Percentiles rank a stretch among this genome's conserved stretches.
Evolutionary conservation across 2,329 filamentous ascomycete species (phyloP).

Genomic region (Aspergillaceae sp.): DNA sequence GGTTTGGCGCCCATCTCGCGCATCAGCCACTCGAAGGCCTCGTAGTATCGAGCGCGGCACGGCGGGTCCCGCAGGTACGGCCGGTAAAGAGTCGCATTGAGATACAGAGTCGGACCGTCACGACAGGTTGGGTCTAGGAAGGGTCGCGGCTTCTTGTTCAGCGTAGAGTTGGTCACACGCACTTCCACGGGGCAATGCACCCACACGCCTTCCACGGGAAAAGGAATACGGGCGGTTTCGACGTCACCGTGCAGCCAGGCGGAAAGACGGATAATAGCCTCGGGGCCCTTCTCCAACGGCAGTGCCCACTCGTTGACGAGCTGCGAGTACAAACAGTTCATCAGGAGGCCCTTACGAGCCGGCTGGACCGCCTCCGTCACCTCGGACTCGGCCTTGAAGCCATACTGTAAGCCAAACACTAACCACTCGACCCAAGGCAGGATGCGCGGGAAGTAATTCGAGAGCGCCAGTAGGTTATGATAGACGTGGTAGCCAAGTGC

Average conservation of each 20-base stretch:
- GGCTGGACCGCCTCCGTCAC: conserved; percentile 69
- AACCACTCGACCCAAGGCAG: conserved; percentile 91
- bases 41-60: conserved; percentile 68
- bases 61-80: conserved; percentile 72
- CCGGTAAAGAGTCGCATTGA: conserved; percentile 83
- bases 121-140: conserved; percentile 64
- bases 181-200: conserved; percentile 90
- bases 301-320: conserved; percentile 98
- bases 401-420: conserved; percentile 95
- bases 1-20: conserved; percentile 70
- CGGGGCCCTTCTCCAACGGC: conserved; percentile 74
- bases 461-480: conserved; percentile 76
- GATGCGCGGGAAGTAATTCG: conserved; percentile 67
- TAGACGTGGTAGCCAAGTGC: conserved; percentile 80
- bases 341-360: conserved; percentile 69
- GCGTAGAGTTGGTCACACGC: conserved; percentile 65
- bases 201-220: conserved; percentile 68
- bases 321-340: conserved; percentile 98
- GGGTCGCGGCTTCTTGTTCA: conserved; percentile 44
- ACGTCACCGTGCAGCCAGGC: conserved; percentile 75
- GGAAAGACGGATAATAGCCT: conserved; percentile 72
- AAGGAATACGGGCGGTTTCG: conserved; percentile 65
- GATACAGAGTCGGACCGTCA: conserved; percentile 68
- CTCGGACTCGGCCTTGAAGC: conserved; percentile 60
- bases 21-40: conserved; percentile 88